These are phyloP conservation scores for Penicillium pulvis DNA, from an alignment of 495 filamentous ascomycete species.

Conservation along the genomic window DNA sequence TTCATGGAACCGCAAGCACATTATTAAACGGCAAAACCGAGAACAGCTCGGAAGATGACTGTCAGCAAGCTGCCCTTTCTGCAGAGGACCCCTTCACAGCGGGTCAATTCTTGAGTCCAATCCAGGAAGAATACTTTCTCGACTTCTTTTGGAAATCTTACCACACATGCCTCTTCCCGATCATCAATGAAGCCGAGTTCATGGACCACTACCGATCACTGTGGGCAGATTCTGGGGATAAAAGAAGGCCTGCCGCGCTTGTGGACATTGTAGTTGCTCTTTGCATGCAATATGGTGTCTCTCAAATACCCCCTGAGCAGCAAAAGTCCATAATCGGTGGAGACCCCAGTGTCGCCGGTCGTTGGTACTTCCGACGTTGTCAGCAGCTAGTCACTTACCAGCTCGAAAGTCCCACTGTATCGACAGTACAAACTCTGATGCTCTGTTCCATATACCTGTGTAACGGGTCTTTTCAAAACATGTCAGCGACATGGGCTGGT, in stretches of 20 bases:
- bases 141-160: slow-evolving; percentile 51
- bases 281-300: slow-evolving; percentile 54
- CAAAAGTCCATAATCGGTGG: slow-evolving; percentile 14
- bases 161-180: slow-evolving; percentile 30
- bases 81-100: slow-evolving; percentile 10
- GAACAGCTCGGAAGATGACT: background rate
- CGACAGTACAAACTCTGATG: slow-evolving; percentile 55
- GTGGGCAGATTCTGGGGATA: slow-evolving; percentile 34
- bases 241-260: slow-evolving; percentile 51
- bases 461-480: slow-evolving; percentile 52
- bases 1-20: slow-evolving; percentile 7
- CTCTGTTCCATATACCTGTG: slow-evolving; percentile 47
- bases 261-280: slow-evolving; percentile 58
- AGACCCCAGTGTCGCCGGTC: slow-evolving; percentile 49
- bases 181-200: slow-evolving; percentile 53
- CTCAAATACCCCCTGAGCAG: slow-evolving; percentile 19
- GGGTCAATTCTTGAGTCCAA: slow-evolving; percentile 21
- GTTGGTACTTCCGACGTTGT: slow-evolving; percentile 47
- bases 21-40: slow-evolving; percentile 1
- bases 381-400: slow-evolving; percentile 48
- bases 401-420: slow-evolving; percentile 51
- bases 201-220: slow-evolving; percentile 50
- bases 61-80: slow-evolving; percentile 5
- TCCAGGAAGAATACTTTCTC: slow-evolving; percentile 53
- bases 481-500: slow-evolving; percentile 41